Conservation (phyloP, 495 filamentous ascomycete species). For the Monascus purpureus region DNA sequence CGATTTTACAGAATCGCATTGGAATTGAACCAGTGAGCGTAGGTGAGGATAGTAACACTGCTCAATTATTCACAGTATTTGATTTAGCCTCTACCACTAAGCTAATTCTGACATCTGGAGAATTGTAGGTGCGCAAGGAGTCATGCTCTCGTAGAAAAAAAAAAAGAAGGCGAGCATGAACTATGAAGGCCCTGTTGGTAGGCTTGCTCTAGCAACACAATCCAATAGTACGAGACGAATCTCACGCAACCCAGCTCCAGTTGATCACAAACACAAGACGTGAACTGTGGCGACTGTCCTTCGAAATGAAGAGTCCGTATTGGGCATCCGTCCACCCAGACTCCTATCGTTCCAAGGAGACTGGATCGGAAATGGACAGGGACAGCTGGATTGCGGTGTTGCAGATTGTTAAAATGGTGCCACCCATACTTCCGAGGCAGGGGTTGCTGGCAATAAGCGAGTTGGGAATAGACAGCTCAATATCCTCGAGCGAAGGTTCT, state of each 20-base stretch:
- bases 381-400: conserved; percentile 32
- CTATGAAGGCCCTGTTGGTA: conserved; percentile 39
- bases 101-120: no score
- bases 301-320: conserved; percentile 23
- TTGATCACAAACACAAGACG: conserved; percentile 34
- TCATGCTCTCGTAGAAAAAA: conserved; percentile 33
- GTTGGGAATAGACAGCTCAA: no score
- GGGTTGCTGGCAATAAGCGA: no score
- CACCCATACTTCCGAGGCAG: no score
- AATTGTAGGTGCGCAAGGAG: conserved; percentile 38
- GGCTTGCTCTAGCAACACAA: conserved; percentile 27
- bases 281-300: conserved; percentile 30
- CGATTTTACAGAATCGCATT: no score
- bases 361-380: conserved; percentile 9
- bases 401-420: no score
- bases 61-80: no score
- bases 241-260: conserved; percentile 24
- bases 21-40: no score
- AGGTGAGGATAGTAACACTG: no score
- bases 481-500: no score
- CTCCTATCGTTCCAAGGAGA: not conserved
- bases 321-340: conserved; percentile 3
- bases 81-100: no score
- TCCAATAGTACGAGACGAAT: conserved; percentile 3
- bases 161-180: conserved; percentile 31